Evolutionary conservation across 2,329 filamentous ascomycete genomes (phyloP).

Genomic region (Paramyrothecium sp.): DNA sequence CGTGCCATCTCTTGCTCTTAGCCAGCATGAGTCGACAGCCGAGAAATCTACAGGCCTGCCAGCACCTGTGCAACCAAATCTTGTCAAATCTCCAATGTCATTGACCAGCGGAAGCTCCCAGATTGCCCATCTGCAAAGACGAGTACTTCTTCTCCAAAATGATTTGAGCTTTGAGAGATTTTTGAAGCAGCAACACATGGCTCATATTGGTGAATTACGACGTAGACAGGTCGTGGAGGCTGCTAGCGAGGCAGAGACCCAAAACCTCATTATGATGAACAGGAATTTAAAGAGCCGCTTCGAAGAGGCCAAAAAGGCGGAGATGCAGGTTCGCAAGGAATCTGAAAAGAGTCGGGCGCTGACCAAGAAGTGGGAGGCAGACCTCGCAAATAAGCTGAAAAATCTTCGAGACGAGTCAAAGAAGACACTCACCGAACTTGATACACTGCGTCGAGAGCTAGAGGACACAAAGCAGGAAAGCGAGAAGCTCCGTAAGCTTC

Average conservation of each 20-base stretch:
- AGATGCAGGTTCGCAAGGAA: slow-evolving; percentile 69
- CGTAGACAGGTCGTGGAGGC: slow-evolving; percentile 73
- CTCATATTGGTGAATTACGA: slow-evolving; percentile 76
- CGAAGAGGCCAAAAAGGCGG: slow-evolving; percentile 69
- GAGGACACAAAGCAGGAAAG: slow-evolving; percentile 57
- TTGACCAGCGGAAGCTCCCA: slow-evolving; percentile 34
- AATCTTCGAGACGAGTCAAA: slow-evolving; percentile 69
- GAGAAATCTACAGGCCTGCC: slow-evolving; percentile 33
- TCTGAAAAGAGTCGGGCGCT: slow-evolving; percentile 69
- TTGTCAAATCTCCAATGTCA: slow-evolving; percentile 23
- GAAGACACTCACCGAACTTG: slow-evolving; percentile 57
- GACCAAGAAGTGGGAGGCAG: slow-evolving; percentile 75
- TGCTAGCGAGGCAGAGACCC: slow-evolving; percentile 77
- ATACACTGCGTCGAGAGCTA: slow-evolving; percentile 56
- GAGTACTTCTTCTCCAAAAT: slow-evolving; percentile 74
- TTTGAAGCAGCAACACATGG: slow-evolving; percentile 79
- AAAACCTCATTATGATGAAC: slow-evolving; percentile 77
- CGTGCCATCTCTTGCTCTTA: slow-evolving; percentile 51
- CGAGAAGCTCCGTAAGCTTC: slow-evolving; percentile 61
- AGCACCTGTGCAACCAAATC: slow-evolving; percentile 22
- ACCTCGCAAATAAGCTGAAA: slow-evolving; percentile 66
- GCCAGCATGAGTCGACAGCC: slow-evolving; percentile 44
- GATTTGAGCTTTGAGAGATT: slow-evolving; percentile 83
- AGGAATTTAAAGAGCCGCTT: slow-evolving; percentile 70
- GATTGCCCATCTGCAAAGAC: slow-evolving; percentile 62